Evolutionary conservation across 805 yeast genomes (phyloP).

Genomic region (Scheffersomyces coipomensis): DNA sequence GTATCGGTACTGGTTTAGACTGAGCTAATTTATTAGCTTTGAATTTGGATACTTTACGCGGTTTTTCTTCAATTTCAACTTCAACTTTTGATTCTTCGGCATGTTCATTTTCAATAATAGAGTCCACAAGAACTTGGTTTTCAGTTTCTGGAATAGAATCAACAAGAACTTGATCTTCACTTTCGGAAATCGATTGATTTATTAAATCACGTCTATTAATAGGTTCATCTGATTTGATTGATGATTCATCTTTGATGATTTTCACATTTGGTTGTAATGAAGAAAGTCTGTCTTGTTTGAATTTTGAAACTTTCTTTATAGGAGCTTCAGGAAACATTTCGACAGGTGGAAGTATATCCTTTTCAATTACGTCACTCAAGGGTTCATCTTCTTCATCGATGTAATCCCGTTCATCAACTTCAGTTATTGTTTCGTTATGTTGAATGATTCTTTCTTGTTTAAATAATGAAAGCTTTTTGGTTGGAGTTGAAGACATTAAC

Average conservation of each 20-base stretch:
- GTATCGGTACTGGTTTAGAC: neutral
- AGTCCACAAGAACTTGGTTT: constrained; percentile 1
- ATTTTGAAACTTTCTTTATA: constrained; percentile 12
- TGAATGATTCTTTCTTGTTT: constrained; percentile 14
- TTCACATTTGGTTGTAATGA: neutral
- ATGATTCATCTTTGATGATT: neutral
- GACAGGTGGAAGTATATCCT: neutral
- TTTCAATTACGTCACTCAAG: neutral
- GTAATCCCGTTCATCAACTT: constrained; percentile 10
- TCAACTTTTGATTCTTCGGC: neutral
- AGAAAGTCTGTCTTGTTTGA: constrained; percentile 12
- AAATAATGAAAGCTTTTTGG: constrained; percentile 7
- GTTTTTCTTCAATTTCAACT: neutral
- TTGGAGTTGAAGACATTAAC: constrained; percentile 11
- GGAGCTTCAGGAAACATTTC: neutral
- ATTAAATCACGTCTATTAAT: constrained; percentile 10
- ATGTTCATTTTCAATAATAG: neutral
- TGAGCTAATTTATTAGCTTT: constrained; percentile 4
- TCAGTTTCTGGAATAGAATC: constrained; percentile 9
- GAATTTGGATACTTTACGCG: constrained; percentile 10
- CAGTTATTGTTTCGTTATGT: constrained; percentile 11
- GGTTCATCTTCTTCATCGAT: constrained; percentile 2
- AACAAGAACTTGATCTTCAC: constrained; percentile 8
- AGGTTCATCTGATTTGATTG: constrained; percentile 4
- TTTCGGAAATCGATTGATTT: constrained; percentile 11